Percentiles rank a stretch among this genome's conserved stretches.
phyloP scores from a whole-genome alignment of 2,329 filamentous ascomycete species.

The Alternaria hordeiaustralica region DNA sequence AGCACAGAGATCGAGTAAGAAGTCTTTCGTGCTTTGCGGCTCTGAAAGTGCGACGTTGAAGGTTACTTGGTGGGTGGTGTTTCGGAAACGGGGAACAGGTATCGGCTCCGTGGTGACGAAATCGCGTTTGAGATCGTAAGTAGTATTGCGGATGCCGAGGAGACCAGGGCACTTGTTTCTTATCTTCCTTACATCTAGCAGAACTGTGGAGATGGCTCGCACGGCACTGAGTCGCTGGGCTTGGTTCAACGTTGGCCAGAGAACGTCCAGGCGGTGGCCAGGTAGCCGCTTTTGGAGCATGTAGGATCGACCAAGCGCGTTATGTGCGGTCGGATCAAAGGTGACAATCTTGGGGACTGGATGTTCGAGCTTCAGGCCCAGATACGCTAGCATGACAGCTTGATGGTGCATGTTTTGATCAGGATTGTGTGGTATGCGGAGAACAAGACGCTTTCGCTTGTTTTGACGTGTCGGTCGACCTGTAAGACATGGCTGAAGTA shows the following conservation, averaged over 20 bases:
- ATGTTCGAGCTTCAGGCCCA: neutral
- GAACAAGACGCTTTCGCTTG: neutral
- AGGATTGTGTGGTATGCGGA: neutral
- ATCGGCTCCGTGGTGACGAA: neutral
- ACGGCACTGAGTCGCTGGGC: conserved; percentile 8
- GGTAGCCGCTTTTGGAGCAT: conserved; percentile 21
- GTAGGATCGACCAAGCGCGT: conserved; percentile 10
- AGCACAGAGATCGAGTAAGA: neutral
- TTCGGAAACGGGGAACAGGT: neutral
- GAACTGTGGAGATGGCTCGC: neutral
- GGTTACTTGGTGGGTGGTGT: too few species aligned
- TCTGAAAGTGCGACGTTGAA: neutral
- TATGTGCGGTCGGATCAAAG: conserved; percentile 4
- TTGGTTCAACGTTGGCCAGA: conserved; percentile 8
- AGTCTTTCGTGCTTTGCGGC: neutral
- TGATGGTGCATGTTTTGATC: neutral
- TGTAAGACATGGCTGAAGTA: neutral
- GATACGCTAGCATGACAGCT: neutral
- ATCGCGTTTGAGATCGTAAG: neutral
- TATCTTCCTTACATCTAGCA: neutral
- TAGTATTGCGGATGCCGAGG: neutral
- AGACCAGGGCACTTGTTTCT: neutral
- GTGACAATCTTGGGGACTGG: conserved; percentile 12
- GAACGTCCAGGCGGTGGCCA: neutral
- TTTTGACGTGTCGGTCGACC: neutral